Base-by-base conservation (phyloP, 164 flowering plant genomes). In the Aristolochia californica region DNA sequence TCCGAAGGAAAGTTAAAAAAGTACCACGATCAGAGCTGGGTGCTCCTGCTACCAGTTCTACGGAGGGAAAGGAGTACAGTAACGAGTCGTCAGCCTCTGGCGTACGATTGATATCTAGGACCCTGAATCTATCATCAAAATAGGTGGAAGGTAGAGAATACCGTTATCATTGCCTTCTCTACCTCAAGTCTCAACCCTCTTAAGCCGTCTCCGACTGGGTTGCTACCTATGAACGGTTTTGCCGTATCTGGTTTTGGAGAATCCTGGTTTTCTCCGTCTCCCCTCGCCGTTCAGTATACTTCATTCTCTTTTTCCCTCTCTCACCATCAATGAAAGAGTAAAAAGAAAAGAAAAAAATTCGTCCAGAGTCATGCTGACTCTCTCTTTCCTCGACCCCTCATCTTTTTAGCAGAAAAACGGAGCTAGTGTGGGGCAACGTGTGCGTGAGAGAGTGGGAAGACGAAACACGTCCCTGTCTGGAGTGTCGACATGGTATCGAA, bases 401-500 rank as follows among this genome's bases (percentile, higher is more conserved):
- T n/a, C n/a, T n/a, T 23, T 24, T 51, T 13, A 7, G 27, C 5
- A n/a, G 40, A 25, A 25, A 5, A 14, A 25, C 2, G 28, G 17
- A 8, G 56, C 13, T 2, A 17, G 51, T 43, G 54, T 62, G 69
- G 74, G 72, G 59, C 57, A 62, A 57, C 69, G 78, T 74, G 75
- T 68, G 78, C 69, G 48, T 67, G 67, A 45, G 56, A 28, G 47
- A 53, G 65, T 54, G 60, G 65, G 60, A 38, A 45, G 66, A 45
- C 68, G 66, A 65, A 70, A 65, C 53, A 62, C 59, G 72, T 68
- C 74, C 68, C 43, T 54, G 54, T 71, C 73, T 56, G 70, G 54
- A 59, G 69, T 63, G 59, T 73, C 74, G 74, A 68, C 70, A 65
- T 26, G 40, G 69, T 56, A 62, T 66, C 72, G 74, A 67, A 67